Base-by-base conservation (phyloP, 2,329 filamentous ascomycete species). In the Myriosclerotinia curreyana region DNA sequence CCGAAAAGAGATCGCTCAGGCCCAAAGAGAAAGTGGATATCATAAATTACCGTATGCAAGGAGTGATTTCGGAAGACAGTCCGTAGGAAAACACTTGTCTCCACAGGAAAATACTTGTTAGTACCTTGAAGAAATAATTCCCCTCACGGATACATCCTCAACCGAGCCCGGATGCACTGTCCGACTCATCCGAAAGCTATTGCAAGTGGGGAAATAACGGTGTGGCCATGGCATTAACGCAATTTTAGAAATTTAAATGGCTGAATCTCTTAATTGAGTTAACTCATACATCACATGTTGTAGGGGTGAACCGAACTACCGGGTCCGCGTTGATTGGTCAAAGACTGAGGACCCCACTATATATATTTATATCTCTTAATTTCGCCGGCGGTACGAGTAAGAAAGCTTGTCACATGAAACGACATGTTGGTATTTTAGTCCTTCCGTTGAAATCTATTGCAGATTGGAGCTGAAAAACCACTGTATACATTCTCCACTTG, bases 361-460 rank as follows among this genome's bases (percentile, higher is more conserved):
- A 31, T 31, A 17, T 25, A 38, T 55, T 4, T 55, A 44, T 0
- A 56, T 42, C 14, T 2, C 20, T 7, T 44, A 55, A n/a, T 44
- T 42, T n/a, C 31, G 7, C 20, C 25, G 17, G 20, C 28, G 28
- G 28, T 31, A 31, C 28, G 11, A 46, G 20, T n/a, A 8, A 56
- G 8, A 44, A 44, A 31, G 38, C 54, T 31, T 31, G 46, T 6
- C 38, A 46, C 6, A 44, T 56, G 54, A 56, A 56, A 56, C 40
- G 25, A 22, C 14, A 15, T 28, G 22, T 42, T 28, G 20, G 36
- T 40, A 54, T 40, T n/a, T 31, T 31, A 56, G 25, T 11, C 2
- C 40, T 28, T 56, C 38, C 17, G 31, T 8, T 38, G 6, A 56
- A n/a, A 12, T 46, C 11, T 3, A 46, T 20, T 56, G 17, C 5